Evolutionary conservation across 805 yeast genomes (phyloP).

Genomic region (Lipomyces mesembrius): DNA sequence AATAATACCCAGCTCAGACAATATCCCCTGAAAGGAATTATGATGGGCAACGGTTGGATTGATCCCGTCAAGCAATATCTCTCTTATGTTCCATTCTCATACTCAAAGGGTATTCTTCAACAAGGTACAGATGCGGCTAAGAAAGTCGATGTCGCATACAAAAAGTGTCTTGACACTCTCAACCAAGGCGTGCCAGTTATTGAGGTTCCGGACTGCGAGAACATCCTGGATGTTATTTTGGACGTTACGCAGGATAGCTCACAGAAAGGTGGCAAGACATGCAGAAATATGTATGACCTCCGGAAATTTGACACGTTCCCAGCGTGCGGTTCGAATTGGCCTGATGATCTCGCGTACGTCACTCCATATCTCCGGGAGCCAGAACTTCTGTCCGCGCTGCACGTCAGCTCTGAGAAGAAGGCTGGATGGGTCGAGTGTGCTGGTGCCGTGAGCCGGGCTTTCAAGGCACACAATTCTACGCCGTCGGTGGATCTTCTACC

Average conservation of each 20-base stretch:
- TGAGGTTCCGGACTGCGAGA: conserved; percentile 26
- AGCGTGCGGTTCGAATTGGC: conserved; percentile 93
- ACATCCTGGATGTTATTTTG: conserved; percentile 50
- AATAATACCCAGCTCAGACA: conserved; percentile 37
- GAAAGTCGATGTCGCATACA: conserved; percentile 31
- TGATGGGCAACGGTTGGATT: conserved; percentile 95
- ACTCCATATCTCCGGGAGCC: conserved; percentile 55
- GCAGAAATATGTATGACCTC: conserved; percentile 84
- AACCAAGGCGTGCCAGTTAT: conserved; percentile 35
- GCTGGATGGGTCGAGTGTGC: conserved; percentile 81
- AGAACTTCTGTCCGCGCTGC: conserved; percentile 57
- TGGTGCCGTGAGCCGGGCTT: conserved; percentile 56
- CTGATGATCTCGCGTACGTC: conserved; percentile 60
- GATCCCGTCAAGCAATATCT: conserved; percentile 85
- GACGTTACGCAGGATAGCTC: conserved; percentile 34
- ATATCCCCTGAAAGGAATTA: conserved; percentile 58
- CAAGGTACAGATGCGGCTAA: conserved; percentile 41
- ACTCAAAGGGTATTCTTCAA: conserved; percentile 61
- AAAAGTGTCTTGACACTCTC: conserved; percentile 35
- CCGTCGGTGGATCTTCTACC: conserved; percentile 76
- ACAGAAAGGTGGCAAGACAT: conserved; percentile 49
- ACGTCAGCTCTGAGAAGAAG: conserved; percentile 50
- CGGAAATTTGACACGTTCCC: conserved; percentile 75
- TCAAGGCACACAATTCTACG: conserved; percentile 57
- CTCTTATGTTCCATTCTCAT: conserved; percentile 73